Percentiles rank a stretch among this genome's conserved stretches.
phyloP scores from a whole-genome alignment of 495 filamentous ascomycete species.

The Tuber microsphaerosporum region DNA sequence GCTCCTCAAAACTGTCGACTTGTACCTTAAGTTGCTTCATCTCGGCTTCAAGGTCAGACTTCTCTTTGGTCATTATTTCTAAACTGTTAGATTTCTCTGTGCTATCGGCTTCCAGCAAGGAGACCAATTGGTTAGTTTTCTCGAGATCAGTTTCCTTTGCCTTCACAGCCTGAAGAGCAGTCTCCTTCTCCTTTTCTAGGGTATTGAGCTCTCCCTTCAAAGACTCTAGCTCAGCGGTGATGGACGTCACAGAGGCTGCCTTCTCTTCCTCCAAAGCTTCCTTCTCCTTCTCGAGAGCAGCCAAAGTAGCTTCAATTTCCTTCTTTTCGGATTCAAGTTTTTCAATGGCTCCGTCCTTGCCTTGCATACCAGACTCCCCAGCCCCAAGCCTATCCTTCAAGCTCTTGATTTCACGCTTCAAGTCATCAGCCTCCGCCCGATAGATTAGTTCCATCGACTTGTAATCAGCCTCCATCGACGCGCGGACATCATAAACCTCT shows the following conservation, averaged over 20 bases:
- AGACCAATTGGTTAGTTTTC: slow-evolving; percentile 4
- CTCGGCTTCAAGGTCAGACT: slow-evolving; percentile 21
- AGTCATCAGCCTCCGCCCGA: background rate
- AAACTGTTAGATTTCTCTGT: slow-evolving; percentile 1
- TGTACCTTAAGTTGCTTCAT: slow-evolving; percentile 18
- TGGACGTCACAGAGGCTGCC: slow-evolving; percentile 10
- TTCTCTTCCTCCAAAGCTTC: slow-evolving; percentile 46
- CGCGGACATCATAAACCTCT: background rate
- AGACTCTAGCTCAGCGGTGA: slow-evolving; percentile 22
- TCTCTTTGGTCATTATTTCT: slow-evolving; percentile 14
- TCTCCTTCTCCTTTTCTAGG: slow-evolving; percentile 26
- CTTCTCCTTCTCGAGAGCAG: slow-evolving; percentile 41
- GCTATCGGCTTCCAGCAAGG: background rate
- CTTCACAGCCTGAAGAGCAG: slow-evolving; percentile 18
- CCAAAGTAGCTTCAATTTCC: slow-evolving; percentile 24
- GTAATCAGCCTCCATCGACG: slow-evolving; percentile 14
- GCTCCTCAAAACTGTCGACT: slow-evolving; percentile 22
- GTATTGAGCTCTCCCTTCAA: slow-evolving; percentile 22
- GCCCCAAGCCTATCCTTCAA: slow-evolving; percentile 44
- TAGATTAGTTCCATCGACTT: slow-evolving; percentile 21
- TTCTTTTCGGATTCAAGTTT: slow-evolving; percentile 44
- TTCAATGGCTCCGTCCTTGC: slow-evolving; percentile 43
- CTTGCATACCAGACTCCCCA: slow-evolving; percentile 41
- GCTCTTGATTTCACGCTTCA: slow-evolving; percentile 37
- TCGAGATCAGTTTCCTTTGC: slow-evolving; percentile 8